Evolutionary conservation across 306 rosid species (phyloP).

Genomic region (Glycyrrhiza uralensis): DNA sequence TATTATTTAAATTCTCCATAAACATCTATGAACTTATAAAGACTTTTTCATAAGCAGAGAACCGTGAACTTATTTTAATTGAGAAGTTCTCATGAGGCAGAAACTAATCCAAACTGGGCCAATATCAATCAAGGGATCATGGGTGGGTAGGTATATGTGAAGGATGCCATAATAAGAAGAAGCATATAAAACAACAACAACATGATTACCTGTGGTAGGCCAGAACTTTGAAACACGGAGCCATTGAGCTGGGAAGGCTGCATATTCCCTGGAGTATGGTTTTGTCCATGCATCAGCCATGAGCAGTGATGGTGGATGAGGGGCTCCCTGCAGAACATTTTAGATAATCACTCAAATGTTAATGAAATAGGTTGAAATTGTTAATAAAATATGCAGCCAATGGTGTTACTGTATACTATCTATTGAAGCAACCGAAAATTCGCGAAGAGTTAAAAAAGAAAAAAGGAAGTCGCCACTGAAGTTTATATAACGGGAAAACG

Average conservation of each 20-base stretch:
- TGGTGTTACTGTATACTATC: neutral
- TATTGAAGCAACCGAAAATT: too few relatives aligned
- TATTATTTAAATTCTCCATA: too few relatives aligned
- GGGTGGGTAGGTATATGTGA: neutral
- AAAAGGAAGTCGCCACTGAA: too few relatives aligned
- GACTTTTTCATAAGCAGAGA: too few relatives aligned
- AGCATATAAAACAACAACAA: neutral
- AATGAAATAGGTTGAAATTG: neutral
- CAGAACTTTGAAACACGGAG: slow-evolving; percentile 87
- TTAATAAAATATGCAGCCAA: neutral
- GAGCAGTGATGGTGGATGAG: slow-evolving; percentile 97
- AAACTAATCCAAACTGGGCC: neutral
- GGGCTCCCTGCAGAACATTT: slow-evolving; percentile 67
- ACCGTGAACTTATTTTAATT: too few relatives aligned
- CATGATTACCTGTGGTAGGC: slow-evolving; percentile 76
- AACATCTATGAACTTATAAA: too few relatives aligned
- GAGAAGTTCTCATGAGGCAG: too few relatives aligned
- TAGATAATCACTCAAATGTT: slow-evolving; percentile 23
- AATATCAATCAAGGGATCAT: neutral
- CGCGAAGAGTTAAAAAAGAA: too few relatives aligned
- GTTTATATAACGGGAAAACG: too few relatives aligned
- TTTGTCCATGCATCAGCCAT: slow-evolving; percentile 97
- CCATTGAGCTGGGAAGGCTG: slow-evolving; percentile 97
- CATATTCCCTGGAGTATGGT: slow-evolving; percentile 93
- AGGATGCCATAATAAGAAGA: neutral